Conservation (phyloP, 495 filamentous ascomycete genomes). For the Geopyxis carbonaria region DNA sequence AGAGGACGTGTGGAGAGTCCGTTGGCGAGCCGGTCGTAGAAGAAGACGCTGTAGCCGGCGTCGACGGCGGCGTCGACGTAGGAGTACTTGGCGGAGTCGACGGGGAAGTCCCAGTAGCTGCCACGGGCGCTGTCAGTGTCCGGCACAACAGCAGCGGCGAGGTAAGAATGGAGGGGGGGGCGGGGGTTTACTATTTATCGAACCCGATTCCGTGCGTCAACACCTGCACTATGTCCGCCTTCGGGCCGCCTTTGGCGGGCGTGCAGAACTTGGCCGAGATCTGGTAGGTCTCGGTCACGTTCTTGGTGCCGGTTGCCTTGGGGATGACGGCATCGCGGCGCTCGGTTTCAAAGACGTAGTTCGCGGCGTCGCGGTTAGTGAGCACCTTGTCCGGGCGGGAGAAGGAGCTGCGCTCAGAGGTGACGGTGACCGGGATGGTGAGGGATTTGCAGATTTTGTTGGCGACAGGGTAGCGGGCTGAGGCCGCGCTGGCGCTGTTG, state of each 20-base stretch:
- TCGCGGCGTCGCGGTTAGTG: conserved; percentile 27
- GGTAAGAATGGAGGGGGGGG: neutral
- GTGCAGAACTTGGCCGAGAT: conserved; percentile 35
- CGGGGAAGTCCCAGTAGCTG: conserved; percentile 43
- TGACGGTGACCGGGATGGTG: conserved; percentile 28
- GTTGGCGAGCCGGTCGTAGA: conserved; percentile 42
- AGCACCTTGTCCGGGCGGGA: conserved; percentile 15
- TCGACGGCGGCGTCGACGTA: conserved; percentile 39
- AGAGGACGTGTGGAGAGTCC: conserved; percentile 39
- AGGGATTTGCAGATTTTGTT: conserved; percentile 24
- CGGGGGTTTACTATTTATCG: conserved; percentile 31
- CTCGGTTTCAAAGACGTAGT: conserved; percentile 24
- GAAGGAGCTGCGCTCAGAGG: conserved; percentile 26
- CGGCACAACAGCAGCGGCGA: neutral
- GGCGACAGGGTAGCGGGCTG: no score
- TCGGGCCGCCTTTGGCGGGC: conserved; percentile 26
- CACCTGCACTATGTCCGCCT: conserved; percentile 33
- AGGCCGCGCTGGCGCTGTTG: no score
- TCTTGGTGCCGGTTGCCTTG: conserved; percentile 22
- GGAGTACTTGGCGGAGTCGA: conserved; percentile 38
- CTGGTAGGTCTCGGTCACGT: conserved; percentile 30
- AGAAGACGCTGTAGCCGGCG: conserved; percentile 36
- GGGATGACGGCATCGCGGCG: conserved; percentile 9
- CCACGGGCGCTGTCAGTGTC: neutral
- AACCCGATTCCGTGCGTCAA: conserved; percentile 47